Conservation (phyloP, 2,329 filamentous ascomycete genomes). For the Paecilomyces sp. region DNA sequence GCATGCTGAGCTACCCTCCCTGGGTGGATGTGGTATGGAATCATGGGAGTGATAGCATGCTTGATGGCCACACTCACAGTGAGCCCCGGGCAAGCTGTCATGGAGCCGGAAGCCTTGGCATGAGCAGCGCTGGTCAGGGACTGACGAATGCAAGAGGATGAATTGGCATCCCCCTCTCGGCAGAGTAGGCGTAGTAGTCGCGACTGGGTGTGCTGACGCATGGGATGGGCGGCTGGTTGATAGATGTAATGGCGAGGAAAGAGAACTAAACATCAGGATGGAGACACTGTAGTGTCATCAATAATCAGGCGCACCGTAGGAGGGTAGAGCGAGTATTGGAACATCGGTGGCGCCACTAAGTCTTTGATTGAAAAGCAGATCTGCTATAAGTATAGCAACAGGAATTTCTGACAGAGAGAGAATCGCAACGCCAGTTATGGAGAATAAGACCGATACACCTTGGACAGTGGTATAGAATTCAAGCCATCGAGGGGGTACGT, state of each 20-base stretch:
- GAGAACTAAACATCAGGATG: slow-evolving; percentile 16
- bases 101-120: slow-evolving; percentile 36
- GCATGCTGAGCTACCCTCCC: slow-evolving; percentile 4
- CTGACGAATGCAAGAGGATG: slow-evolving; percentile 16
- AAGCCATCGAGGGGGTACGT: not conserved
- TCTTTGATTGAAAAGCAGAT: not conserved
- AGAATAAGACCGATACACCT: not conserved
- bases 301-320: slow-evolving; percentile 2
- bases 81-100: slow-evolving; percentile 28
- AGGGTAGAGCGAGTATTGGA: not conserved
- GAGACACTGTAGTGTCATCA: slow-evolving; percentile 1
- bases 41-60: slow-evolving; percentile 35
- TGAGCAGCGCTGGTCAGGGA: slow-evolving; percentile 30
- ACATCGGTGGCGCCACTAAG: not conserved
- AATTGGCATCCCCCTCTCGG: slow-evolving; percentile 24
- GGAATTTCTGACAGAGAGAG: not conserved
- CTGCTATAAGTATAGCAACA: not conserved
- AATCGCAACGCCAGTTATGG: not conserved
- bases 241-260: slow-evolving; percentile 10
- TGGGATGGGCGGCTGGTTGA: slow-evolving; percentile 10
- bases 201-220: slow-evolving; percentile 11
- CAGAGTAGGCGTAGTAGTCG: slow-evolving; percentile 13
- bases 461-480: not conserved
- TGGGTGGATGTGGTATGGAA: slow-evolving; percentile 2
- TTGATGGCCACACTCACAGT: slow-evolving; percentile 41